Conservation (phyloP, 148 eudicot genomes). For the Euryodendron excelsum region DNA sequence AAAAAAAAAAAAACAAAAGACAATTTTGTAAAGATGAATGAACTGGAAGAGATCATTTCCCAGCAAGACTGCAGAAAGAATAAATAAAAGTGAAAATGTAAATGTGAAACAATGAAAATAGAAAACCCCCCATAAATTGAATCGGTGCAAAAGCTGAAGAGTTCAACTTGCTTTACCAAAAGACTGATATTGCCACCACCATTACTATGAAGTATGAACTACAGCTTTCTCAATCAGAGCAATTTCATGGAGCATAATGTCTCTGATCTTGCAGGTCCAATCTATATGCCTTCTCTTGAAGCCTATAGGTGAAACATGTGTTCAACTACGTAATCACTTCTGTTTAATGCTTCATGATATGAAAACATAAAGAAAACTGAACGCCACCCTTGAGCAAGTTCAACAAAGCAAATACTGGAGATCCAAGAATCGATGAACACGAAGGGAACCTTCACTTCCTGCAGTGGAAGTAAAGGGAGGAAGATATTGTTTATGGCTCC, state of each 20-base stretch:
- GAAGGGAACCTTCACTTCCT: not conserved
- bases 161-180: too few species aligned
- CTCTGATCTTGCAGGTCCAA: not conserved
- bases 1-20: too few species aligned
- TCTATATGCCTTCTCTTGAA: not conserved
- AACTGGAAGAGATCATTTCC: not conserved
- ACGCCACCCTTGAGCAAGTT: not conserved
- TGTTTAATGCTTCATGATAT: not conserved
- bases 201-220: not conserved
- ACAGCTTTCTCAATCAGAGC: not conserved
- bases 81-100: not conserved
- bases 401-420: not conserved
- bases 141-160: too few species aligned
- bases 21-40: not conserved
- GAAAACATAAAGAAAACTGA: not conserved
- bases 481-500: not conserved
- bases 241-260: not conserved
- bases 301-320: not conserved
- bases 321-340: not conserved
- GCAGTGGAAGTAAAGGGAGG: not conserved
- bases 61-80: not conserved
- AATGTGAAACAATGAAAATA: not conserved
- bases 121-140: too few species aligned
- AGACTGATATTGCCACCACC: too few species aligned
- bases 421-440: too few species aligned